Conservation (phyloP, 768 basidiomycete species). For the Serendipita sp. region DNA sequence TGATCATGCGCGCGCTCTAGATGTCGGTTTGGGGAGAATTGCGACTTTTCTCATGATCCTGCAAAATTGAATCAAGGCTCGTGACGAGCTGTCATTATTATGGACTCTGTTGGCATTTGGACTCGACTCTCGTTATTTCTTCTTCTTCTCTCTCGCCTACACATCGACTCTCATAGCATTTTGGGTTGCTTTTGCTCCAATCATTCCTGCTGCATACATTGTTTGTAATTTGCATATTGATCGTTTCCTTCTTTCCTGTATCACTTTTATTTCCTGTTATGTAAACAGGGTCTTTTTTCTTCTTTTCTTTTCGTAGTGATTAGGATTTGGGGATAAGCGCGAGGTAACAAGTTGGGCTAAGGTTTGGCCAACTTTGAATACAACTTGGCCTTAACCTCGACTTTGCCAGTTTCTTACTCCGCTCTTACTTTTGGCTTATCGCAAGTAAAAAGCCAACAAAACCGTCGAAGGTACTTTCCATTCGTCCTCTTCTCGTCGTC, state of each 20-base stretch:
- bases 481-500: not conserved
- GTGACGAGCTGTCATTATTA: not conserved
- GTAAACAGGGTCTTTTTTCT: too few species aligned
- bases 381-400: not conserved
- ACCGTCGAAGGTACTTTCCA: not conserved
- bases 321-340: too few species aligned
- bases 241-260: too few species aligned
- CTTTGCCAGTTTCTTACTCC: not conserved
- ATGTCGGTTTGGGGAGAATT: not conserved
- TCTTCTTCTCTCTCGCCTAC: not conserved
- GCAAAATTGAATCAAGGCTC: not conserved
- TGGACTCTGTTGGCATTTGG: not conserved
- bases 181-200: too few species aligned
- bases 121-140: not conserved
- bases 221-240: too few species aligned
- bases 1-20: not conserved
- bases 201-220: too few species aligned
- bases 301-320: too few species aligned
- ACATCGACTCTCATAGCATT: too few species aligned
- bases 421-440: not conserved
- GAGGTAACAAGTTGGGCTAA: not conserved
- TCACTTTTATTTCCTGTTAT: too few species aligned
- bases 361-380: not conserved
- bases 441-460: not conserved
- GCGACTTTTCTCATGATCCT: not conserved